Conservation (phyloP, 23 red algal species). For the Chondrus crispus region DNA sequence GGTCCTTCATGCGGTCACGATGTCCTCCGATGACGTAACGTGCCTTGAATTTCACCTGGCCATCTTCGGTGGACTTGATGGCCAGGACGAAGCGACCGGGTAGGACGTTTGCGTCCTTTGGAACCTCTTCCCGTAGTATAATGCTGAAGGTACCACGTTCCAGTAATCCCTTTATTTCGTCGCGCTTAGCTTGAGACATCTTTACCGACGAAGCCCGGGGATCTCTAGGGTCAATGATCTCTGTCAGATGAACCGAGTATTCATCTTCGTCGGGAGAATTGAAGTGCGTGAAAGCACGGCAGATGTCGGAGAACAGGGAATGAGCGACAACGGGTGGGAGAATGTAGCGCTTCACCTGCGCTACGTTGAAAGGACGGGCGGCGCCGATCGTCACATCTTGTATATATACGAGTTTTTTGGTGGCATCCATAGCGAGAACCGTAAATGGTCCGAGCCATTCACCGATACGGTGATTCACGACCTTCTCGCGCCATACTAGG, state of each 20-base stretch:
- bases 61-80: background rate
- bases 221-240: background rate
- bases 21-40: conserved; percentile 22
- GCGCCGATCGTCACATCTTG: background rate
- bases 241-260: background rate
- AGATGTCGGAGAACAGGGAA: background rate
- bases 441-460: conserved; percentile 5
- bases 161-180: background rate
- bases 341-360: conserved; percentile 1
- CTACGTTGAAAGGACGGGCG: background rate
- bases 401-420: conserved; percentile 25
- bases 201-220: too few species aligned
- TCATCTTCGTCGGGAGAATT: background rate
- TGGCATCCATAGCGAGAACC: background rate
- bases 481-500: conserved; percentile 22
- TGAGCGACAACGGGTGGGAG: background rate
- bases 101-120: background rate
- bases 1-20: background rate
- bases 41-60: background rate
- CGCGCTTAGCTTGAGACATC: background rate
- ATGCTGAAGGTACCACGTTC: background rate
- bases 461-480: conserved; percentile 9
- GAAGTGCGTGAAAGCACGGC: background rate
- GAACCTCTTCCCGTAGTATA: background rate
- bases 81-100: background rate